Evolutionary conservation across 257 asterid genomes (phyloP).

Genomic region (Rauvolfia tetraphylla): DNA sequence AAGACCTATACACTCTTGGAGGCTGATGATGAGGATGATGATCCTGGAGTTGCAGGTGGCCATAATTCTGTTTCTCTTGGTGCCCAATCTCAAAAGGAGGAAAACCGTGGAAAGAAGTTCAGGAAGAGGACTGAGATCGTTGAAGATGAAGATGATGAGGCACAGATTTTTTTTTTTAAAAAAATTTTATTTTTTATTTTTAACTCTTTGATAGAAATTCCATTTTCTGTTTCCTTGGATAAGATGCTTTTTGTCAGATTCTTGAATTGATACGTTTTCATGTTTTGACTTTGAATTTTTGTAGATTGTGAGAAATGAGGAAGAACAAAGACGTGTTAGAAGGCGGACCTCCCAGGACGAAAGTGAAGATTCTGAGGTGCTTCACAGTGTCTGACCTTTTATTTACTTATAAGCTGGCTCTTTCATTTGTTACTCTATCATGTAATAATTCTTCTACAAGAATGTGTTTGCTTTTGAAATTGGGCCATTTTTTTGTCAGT

Average conservation of each 20-base stretch:
- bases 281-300: constrained; percentile 32
- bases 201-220: constrained; percentile 31
- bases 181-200: constrained; percentile 6
- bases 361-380: constrained; percentile 79
- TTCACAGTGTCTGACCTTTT: constrained; percentile 5
- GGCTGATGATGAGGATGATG: constrained; percentile 64
- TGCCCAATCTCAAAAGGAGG: constrained; percentile 47
- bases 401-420: neutral
- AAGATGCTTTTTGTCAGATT: constrained; percentile 20
- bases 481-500: neutral
- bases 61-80: constrained; percentile 27
- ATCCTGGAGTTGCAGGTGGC: constrained; percentile 20
- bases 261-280: constrained; percentile 24
- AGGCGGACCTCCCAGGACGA: constrained; percentile 52
- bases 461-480: neutral
- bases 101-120: constrained; percentile 54
- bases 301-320: constrained; percentile 40
- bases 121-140: constrained; percentile 70
- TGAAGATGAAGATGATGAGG: constrained; percentile 77
- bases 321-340: constrained; percentile 54
- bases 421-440: neutral
- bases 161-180: constrained; percentile 10
- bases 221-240: constrained; percentile 24
- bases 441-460: neutral
- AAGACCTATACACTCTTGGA: constrained; percentile 67